Conservation (phyloP, 2,329 filamentous ascomycete genomes). For the Neofusicoccum cordaticola region DNA sequence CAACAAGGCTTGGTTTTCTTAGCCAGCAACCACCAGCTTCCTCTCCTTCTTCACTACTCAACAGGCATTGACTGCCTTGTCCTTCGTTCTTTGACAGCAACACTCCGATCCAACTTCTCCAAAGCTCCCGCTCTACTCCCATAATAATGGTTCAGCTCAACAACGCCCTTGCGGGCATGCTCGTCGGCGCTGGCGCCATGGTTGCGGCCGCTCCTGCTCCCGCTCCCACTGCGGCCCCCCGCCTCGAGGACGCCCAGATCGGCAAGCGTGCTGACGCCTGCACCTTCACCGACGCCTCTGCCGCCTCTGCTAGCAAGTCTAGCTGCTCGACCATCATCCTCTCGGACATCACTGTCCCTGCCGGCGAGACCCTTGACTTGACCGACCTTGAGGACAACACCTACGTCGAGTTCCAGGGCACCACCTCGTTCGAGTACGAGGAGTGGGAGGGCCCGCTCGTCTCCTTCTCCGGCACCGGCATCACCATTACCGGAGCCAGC, state of each 20-base stretch:
- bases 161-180: slow-evolving; percentile 12
- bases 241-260: slow-evolving; percentile 17
- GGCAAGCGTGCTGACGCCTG: slow-evolving; percentile 23
- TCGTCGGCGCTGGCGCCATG: slow-evolving; percentile 17
- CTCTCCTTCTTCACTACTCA: neutral
- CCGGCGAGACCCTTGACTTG: slow-evolving; percentile 53
- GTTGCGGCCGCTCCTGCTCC: slow-evolving; percentile 11
- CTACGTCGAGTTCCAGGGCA: slow-evolving; percentile 31
- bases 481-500: slow-evolving; percentile 39
- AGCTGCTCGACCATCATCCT: slow-evolving; percentile 19
- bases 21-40: slow-evolving; percentile 12
- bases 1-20: slow-evolving; percentile 9
- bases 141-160: slow-evolving; percentile 14
- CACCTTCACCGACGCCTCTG: slow-evolving; percentile 19
- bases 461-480: slow-evolving; percentile 37
- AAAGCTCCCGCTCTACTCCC: neutral
- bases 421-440: slow-evolving; percentile 37
- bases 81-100: slow-evolving; percentile 1
- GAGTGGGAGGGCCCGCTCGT: slow-evolving; percentile 40
- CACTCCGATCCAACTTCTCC: neutral
- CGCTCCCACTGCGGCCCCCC: slow-evolving; percentile 19
- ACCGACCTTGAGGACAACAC: slow-evolving; percentile 45
- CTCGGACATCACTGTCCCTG: slow-evolving; percentile 12
- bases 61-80: slow-evolving; percentile 9
- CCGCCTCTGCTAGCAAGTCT: slow-evolving; percentile 14